A percentile compares a stretch with the other conserved stretches of the same genome.
These are phyloP conservation scores for Aspergillus candidus DNA, from an alignment of 2,329 filamentous ascomycete genomes.

Conservation along the genomic window DNA sequence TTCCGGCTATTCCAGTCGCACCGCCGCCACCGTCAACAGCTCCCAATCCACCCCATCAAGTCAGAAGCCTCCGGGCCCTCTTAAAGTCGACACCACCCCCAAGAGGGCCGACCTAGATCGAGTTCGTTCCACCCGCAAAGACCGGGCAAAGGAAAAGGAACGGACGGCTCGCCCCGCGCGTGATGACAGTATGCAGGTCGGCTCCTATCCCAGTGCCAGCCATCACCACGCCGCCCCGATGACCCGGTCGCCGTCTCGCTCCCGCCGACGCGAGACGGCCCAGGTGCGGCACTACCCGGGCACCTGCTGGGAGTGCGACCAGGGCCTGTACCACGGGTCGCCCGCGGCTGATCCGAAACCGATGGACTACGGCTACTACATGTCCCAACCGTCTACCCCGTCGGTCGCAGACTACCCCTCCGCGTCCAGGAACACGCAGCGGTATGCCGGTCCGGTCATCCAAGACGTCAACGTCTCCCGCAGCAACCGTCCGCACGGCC, in stretches of 20 bases:
- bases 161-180: slow-evolving; percentile 21
- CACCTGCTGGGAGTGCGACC: slow-evolving; percentile 32
- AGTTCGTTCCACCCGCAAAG: slow-evolving; percentile 27
- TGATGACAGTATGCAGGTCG: slow-evolving; percentile 33
- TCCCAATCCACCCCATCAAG: slow-evolving; percentile 46
- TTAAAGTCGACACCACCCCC: slow-evolving; percentile 34
- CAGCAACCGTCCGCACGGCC: slow-evolving; percentile 22
- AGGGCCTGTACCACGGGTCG: slow-evolving; percentile 29
- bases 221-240: slow-evolving; percentile 22
- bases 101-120: slow-evolving; percentile 23
- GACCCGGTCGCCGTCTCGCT: slow-evolving; percentile 30
- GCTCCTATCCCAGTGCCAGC: slow-evolving; percentile 25
- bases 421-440: slow-evolving; percentile 25
- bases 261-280: slow-evolving; percentile 28
- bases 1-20: slow-evolving; percentile 58
- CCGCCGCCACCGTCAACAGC: slow-evolving; percentile 48
- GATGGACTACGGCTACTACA: slow-evolving; percentile 29
- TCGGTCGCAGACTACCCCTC: slow-evolving; percentile 27
- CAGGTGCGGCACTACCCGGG: slow-evolving; percentile 27
- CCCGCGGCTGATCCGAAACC: slow-evolving; percentile 26
- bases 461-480: slow-evolving; percentile 30
- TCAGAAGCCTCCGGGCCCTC: slow-evolving; percentile 32
- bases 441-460: slow-evolving; percentile 23
- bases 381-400: slow-evolving; percentile 19
- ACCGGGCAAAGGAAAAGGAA: slow-evolving; percentile 30